Percentiles rank a stretch among this genome's conserved stretches.
phyloP scores from a whole-genome alignment of 2,329 filamentous ascomycete species.

The Ophiostoma sp. region DNA sequence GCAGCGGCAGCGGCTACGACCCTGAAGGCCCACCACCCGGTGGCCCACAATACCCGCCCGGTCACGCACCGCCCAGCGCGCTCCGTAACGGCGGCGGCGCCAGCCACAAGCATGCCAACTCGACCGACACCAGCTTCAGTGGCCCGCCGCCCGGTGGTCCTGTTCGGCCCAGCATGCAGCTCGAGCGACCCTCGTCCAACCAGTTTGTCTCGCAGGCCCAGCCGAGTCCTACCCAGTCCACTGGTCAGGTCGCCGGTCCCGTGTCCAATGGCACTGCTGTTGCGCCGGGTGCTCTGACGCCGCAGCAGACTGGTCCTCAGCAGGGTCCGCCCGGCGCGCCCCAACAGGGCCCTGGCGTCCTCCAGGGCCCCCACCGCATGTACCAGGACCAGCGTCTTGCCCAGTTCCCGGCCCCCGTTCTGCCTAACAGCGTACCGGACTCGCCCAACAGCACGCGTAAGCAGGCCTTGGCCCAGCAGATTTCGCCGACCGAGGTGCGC shows the following conservation, averaged over 20 bases:
- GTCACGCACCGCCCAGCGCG: not conserved
- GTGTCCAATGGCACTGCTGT: not conserved
- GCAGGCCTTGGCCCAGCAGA: slow-evolving; percentile 26
- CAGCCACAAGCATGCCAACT: slow-evolving; percentile 12
- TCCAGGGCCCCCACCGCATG: slow-evolving; percentile 19
- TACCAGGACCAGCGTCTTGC: slow-evolving; percentile 26
- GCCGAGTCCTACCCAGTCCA: not conserved
- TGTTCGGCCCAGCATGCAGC: slow-evolving; percentile 26
- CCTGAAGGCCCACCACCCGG: slow-evolving; percentile 32
- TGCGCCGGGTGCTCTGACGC: not conserved
- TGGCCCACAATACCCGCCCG: slow-evolving; percentile 31
- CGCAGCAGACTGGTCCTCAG: not conserved
- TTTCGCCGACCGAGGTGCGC: slow-evolving; percentile 20
- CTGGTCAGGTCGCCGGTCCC: not conserved
- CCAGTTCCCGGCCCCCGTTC: not conserved
- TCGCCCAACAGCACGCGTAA: slow-evolving; percentile 6
- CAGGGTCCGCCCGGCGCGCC: not conserved
- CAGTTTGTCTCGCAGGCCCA: not conserved
- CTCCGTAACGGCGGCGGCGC: not conserved
- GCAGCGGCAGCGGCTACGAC: slow-evolving; percentile 22
- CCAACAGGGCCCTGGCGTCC: not conserved
- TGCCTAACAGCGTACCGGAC: slow-evolving; percentile 1
- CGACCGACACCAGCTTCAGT: not conserved
- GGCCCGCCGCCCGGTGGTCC: slow-evolving; percentile 10
- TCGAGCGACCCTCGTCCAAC: slow-evolving; percentile 15